phyloP scores from a whole-genome alignment of 805 yeast species.

The Yueomyces sp. region DNA sequence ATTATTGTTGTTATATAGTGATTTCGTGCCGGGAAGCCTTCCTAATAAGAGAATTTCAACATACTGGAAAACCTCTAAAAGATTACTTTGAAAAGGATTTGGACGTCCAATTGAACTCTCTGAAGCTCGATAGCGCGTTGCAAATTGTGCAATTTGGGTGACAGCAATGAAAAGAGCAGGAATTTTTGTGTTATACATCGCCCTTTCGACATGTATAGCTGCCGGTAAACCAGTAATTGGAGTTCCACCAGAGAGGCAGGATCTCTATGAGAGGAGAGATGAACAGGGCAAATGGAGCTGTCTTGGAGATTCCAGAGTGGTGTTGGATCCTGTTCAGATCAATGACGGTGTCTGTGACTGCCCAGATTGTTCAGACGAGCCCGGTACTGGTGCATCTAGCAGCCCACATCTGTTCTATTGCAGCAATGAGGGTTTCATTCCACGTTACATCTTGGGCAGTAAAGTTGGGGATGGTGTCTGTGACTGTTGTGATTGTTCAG shows the following conservation, averaged over 20 bases:
- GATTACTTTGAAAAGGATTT: no score
- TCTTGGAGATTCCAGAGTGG: slow-evolving; percentile 50
- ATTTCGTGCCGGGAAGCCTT: no score
- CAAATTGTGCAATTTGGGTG: no score
- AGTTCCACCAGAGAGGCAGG: slow-evolving; percentile 10
- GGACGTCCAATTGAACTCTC: no score
- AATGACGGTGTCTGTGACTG: slow-evolving; percentile 92
- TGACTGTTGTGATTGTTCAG: slow-evolving; percentile 96
- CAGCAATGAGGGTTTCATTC: slow-evolving; percentile 55
- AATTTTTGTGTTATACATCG: no score
- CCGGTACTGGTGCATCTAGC: slow-evolving; percentile 65
- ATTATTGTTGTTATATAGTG: no score
- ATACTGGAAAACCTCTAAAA: no score
- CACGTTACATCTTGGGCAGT: slow-evolving; percentile 48
- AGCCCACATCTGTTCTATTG: slow-evolving; percentile 48
- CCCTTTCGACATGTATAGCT: no score
- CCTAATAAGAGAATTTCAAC: no score
- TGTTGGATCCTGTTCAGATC: slow-evolving; percentile 44
- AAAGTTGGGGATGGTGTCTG: slow-evolving; percentile 84
- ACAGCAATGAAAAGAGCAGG: no score
- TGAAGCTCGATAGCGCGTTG: no score
- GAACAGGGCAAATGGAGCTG: slow-evolving; percentile 56
- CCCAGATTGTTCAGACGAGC: slow-evolving; percentile 96
- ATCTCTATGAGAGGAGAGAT: slow-evolving; percentile 9
- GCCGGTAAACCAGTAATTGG: slow-evolving; percentile 3